Conservation (phyloP, 2,329 filamentous ascomycete genomes). For the Tolypocladium capitatum region DNA sequence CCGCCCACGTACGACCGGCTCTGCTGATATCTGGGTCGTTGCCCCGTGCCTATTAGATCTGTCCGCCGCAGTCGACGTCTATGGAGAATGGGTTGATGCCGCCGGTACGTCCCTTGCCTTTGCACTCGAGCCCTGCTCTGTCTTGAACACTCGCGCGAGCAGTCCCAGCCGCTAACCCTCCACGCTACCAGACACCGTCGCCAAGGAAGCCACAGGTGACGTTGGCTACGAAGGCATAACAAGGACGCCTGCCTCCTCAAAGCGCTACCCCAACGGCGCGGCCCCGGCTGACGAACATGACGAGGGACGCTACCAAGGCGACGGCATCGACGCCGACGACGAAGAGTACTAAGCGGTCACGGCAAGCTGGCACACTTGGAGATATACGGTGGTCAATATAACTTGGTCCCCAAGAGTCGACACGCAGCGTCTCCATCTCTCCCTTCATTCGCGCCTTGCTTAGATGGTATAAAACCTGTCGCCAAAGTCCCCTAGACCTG, state of each 20-base stretch:
- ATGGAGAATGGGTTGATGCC: constrained; percentile 96
- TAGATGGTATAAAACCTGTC: constrained; percentile 90
- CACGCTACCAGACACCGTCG: constrained; percentile 30
- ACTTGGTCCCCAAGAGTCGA: background rate
- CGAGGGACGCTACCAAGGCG: constrained; percentile 36
- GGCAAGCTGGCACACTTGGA: background rate
- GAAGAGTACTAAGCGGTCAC: constrained; percentile 36
- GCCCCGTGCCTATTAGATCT: constrained; percentile 45
- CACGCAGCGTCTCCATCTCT: background rate
- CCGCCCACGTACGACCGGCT: background rate
- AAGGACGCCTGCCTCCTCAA: constrained; percentile 3
- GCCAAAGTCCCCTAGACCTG: constrained; percentile 88
- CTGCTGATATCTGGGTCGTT: constrained; percentile 5
- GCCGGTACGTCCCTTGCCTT: constrained; percentile 29
- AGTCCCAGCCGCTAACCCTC: background rate
- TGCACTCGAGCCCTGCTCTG: background rate
- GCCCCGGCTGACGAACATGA: constrained; percentile 36
- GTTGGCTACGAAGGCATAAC: constrained; percentile 15
- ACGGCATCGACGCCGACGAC: constrained; percentile 39
- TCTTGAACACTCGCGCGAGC: no score
- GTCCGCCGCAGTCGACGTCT: constrained; percentile 85
- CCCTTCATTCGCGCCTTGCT: constrained; percentile 4
- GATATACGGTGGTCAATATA: background rate
- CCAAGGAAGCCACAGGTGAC: constrained; percentile 28
- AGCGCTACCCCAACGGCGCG: constrained; percentile 11